A percentile compares a stretch with the other conserved stretches of the same genome.
Conservation (phyloP, 2,329 filamentous ascomycete species). For the Grosmannia serpens region DNA sequence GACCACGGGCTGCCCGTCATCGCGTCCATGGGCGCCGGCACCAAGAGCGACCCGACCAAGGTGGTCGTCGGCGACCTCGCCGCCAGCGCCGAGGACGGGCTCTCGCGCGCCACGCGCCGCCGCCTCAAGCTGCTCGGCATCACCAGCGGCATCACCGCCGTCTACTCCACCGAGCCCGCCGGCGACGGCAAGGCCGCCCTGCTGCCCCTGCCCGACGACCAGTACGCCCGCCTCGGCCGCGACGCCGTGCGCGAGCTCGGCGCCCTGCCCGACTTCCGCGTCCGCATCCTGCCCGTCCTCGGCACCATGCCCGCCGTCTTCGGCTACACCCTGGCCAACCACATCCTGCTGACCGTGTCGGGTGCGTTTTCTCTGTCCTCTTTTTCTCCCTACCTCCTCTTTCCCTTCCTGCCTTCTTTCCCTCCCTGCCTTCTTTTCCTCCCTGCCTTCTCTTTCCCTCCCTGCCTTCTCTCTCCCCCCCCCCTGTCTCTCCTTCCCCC, state of each 20-base stretch:
- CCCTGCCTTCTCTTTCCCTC: not conserved
- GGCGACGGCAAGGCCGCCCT: conserved; percentile 86
- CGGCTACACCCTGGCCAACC: conserved; percentile 82
- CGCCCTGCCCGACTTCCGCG: conserved; percentile 82
- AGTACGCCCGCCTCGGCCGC: conserved; percentile 63
- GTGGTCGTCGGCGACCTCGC: conserved; percentile 90
- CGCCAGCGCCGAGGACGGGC: conserved; percentile 72
- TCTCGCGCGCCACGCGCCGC: conserved; percentile 75
- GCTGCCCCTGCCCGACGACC: conserved; percentile 75
- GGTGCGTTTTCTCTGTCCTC: conserved; percentile 18
- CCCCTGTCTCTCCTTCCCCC: too few relatives aligned
- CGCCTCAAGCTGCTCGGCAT: conserved; percentile 69
- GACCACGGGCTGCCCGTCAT: conserved; percentile 70
- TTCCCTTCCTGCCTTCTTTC: too few relatives aligned
- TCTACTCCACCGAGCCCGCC: conserved; percentile 85
- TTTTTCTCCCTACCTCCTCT: too few relatives aligned
- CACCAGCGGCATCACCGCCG: conserved; percentile 74
- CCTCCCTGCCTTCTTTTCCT: too few relatives aligned
- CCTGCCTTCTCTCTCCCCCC: too few relatives aligned
- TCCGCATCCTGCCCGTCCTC: conserved; percentile 86
- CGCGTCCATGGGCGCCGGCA: conserved; percentile 91
- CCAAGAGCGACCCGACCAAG: conserved; percentile 75
- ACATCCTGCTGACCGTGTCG: conserved; percentile 71
- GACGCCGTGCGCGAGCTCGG: conserved; percentile 69
- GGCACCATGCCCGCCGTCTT: conserved; percentile 98